These are phyloP conservation scores for Salix caprea DNA, from an alignment of 345 rosid species.

Conservation along the genomic window DNA sequence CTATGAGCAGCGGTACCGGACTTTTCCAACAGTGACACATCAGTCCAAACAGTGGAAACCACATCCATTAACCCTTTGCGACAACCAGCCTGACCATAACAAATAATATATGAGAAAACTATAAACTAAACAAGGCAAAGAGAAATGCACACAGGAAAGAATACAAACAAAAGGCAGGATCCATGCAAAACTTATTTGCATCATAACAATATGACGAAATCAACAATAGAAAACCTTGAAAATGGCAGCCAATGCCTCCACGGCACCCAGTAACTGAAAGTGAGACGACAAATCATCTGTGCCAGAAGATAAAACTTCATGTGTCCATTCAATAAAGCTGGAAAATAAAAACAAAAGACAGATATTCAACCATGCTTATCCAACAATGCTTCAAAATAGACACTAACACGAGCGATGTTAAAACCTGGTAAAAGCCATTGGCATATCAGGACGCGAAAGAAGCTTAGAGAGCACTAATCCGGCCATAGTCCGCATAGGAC, in stretches of 20 bases:
- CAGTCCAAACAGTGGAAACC: constrained; percentile 58
- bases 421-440: constrained; percentile 69
- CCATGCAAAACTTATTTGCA: neutral
- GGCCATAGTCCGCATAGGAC: constrained; percentile 89
- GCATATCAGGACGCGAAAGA: constrained; percentile 91
- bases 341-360: constrained; percentile 8
- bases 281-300: constrained; percentile 55
- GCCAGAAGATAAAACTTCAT: constrained; percentile 60
- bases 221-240: constrained; percentile 61
- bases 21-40: constrained; percentile 51
- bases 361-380: neutral
- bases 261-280: constrained; percentile 76
- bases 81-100: constrained; percentile 68
- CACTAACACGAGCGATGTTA: neutral
- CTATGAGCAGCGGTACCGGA: constrained; percentile 61
- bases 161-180: neutral
- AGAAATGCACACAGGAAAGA: neutral
- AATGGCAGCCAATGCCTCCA: constrained; percentile 84
- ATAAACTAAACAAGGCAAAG: neutral
- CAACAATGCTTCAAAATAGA: neutral
- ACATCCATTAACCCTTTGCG: constrained; percentile 56
- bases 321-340: constrained; percentile 87
- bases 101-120: constrained; percentile 23
- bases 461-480: constrained; percentile 85
- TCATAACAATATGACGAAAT: neutral